These are phyloP conservation scores for Elongisporangium anandrum DNA, from an alignment of 352 stramenopile species.

Conservation along the genomic window DNA sequence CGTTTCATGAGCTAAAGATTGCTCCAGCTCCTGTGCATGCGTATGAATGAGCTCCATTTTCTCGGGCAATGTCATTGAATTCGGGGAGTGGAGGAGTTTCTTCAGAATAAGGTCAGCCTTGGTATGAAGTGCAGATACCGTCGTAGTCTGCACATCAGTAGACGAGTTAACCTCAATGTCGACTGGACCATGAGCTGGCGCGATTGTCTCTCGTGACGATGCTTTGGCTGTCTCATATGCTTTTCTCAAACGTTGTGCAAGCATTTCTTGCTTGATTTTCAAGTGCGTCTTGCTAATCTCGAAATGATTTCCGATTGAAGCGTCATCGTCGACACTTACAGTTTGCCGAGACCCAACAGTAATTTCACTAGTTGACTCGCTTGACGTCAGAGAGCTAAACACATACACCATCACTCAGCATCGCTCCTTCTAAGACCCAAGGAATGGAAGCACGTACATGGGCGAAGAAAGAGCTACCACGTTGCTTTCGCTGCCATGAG, in stretches of 20 bases:
- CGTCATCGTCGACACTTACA: background rate
- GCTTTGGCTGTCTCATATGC: conserved; percentile 54
- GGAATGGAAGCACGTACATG: background rate
- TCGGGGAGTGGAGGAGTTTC: conserved; percentile 4
- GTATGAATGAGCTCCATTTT: conserved; percentile 40
- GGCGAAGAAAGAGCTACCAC: background rate
- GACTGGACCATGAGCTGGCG: conserved; percentile 4
- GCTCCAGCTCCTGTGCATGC: conserved; percentile 27
- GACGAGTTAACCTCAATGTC: background rate
- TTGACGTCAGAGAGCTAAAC: conserved; percentile 30
- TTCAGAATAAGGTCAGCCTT: conserved; percentile 30
- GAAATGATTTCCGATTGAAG: background rate
- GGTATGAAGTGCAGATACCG: conserved; percentile 14
- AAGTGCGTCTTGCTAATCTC: background rate
- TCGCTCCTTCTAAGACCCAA: background rate
- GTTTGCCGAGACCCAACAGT: conserved; percentile 1
- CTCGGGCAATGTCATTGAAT: conserved; percentile 29
- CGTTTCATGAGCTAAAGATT: conserved; percentile 29
- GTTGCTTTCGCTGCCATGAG: background rate
- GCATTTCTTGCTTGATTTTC: background rate
- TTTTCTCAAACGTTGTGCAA: conserved; percentile 26
- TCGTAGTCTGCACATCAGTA: background rate
- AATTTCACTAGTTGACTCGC: conserved; percentile 18
- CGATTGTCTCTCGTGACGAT: conserved; percentile 1
- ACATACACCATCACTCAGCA: background rate